Base-by-base conservation (phyloP, 495 filamentous ascomycete species). In the Cercophora sp. region DNA sequence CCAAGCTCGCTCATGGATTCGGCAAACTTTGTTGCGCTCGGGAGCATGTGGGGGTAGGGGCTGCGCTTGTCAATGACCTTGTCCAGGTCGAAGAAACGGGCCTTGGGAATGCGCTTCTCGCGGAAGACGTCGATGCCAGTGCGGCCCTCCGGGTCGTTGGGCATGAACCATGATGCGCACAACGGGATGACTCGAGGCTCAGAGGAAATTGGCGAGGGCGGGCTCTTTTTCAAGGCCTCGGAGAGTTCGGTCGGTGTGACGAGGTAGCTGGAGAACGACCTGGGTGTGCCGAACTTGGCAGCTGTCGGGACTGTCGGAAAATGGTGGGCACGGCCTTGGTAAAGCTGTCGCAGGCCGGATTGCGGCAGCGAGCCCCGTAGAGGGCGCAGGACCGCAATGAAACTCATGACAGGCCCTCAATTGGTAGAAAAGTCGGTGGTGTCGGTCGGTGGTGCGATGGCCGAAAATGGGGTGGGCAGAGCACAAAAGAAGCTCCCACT, bases 71-170 rank as follows among this genome's bases (percentile, higher is more conserved):
- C 94, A 56, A 91, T 91, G 60, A 96, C 78, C 25, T 78, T 86
- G 69, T 98, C 94, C 19, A 98, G 76, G 68, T 97, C 89, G 67
- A 98, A 98, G 80, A 97, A 98, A n/a, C 91, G 85, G 1, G 93
- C 83, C 54, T 80, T 79, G 0, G 92, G 91, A 54, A 98, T 91
- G 37, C 87, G 87, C 57, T 79, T 78, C 59, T 85, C 74, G 52
- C 78, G 77, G 77, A 91, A 97, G 51, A 85, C 83, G 34, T 88
- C 73, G 56, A 79, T 74, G 42, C 94, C 94, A 50, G 78, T 91
- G 53, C 90, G 86, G 19, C 82, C 77, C 20, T 70, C 37, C 11
- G 72, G 62, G 52, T 93, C 90, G 73, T 95, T 96, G 32, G 94
- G 93, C 59, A 98, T 80, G 62, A 96, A 97, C 93, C 93, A 98